Evolutionary conservation across 2,329 filamentous ascomycete genomes (phyloP), one percentile per base, ranked within the genome.

Genomic region (Calonectria hawksworthii): DNA sequence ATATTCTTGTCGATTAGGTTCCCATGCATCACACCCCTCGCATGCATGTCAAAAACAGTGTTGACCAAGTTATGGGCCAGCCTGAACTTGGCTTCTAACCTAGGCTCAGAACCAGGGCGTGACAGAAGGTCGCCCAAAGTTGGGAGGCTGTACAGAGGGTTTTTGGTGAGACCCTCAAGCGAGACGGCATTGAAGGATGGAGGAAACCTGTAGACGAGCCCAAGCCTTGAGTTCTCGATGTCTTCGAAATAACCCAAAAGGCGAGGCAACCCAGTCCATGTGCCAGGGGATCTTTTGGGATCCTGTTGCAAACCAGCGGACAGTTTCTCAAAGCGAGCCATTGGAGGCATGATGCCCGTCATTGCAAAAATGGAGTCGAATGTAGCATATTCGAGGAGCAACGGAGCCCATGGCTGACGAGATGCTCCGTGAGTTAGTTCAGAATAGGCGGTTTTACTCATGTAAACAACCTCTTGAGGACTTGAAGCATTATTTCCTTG

Each of bases 221-320:
- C 94, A 69, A 95, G 91, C 13, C 94, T 90, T 0, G 94, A 92
- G 68, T 91, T 88, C 23, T 91, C 90, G 68, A 93, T 88, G 79
- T 96, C 94, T 82, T 96, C 94, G 79, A 95, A 95, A 80, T 95
- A 96, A 3, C 91, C 92, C 16, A 93, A 84, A 56, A 94, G 85
- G 28, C 90, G 88, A 21, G 92, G 90, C 13, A 93, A 80, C 76
- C 94, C 88, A 82, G 90, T 92, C 88, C 89, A 94, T 2, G 92
- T 89, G 30, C 86, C 88, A 8, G 86, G 88, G 1, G 88, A 87
- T 26, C 88, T 86, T 56, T 89, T 89, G 0, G 89, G 86, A 69
- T 90, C 88, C 28, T 88, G 87, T 80, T 89, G 91, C 16, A 93
- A 85, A 0, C 89, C 91, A 6, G 90, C 86, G 18, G 90, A 92